phyloP scores from a whole-genome alignment of 768 basidiomycete genomes.

The Trametes gibbosa region DNA sequence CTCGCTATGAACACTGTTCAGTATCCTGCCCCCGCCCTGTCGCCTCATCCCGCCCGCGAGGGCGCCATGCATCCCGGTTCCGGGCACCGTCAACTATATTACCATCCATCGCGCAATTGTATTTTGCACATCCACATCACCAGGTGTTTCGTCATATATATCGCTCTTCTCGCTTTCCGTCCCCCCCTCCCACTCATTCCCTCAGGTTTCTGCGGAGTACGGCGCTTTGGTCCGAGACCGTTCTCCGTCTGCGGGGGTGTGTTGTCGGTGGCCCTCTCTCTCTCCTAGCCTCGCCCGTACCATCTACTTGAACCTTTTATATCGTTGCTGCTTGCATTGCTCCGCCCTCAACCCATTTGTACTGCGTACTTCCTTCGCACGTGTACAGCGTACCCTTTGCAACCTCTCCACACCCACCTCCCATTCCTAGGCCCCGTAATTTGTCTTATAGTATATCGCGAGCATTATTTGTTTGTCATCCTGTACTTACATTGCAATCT shows the following conservation, averaged over 20 bases:
- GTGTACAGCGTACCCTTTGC: conserved; percentile 34
- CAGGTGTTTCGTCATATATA: conserved; percentile 19
- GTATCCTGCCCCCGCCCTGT: conserved; percentile 12
- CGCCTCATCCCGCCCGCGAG: conserved; percentile 1
- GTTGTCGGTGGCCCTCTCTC: not conserved
- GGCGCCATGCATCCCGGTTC: conserved; percentile 27
- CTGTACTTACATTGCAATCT: conserved; percentile 62
- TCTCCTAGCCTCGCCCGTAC: conserved; percentile 1
- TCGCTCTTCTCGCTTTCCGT: conserved; percentile 33
- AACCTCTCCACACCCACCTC: conserved; percentile 18
- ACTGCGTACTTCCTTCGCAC: conserved; percentile 28
- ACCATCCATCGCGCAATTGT: conserved; percentile 38
- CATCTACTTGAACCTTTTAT: conserved; percentile 21
- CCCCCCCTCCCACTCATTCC: conserved; percentile 12
- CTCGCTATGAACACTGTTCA: conserved; percentile 22
- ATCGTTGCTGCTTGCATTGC: conserved; percentile 21
- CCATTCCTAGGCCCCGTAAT: conserved; percentile 35
- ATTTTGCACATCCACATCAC: conserved; percentile 34
- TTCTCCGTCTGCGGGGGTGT: not conserved
- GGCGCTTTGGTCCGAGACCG: not conserved
- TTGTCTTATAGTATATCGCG: conserved; percentile 68
- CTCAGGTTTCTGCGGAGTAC: no score
- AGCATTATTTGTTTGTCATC: conserved; percentile 69
- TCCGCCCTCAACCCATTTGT: conserved; percentile 17
- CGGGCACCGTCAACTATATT: conserved; percentile 33